Evolutionary conservation across 768 basidiomycete genomes (phyloP).

Genomic region (Kockovaella imperatae): DNA sequence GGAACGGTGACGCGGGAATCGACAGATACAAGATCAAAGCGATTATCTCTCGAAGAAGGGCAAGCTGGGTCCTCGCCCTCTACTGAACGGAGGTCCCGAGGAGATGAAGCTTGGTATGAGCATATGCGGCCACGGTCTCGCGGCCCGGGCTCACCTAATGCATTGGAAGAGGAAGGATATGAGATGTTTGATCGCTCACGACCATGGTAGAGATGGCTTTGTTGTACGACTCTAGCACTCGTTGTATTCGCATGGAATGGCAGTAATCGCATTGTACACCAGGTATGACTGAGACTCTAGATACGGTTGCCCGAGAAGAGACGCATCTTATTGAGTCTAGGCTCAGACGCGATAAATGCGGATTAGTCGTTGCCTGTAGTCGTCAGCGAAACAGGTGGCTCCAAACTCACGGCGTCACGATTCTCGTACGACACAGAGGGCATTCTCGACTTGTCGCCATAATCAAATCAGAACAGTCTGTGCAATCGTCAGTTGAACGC

Average conservation of each 20-base stretch:
- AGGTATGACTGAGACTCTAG: too few species aligned
- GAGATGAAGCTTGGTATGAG: constrained; percentile 1
- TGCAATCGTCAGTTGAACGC: constrained; percentile 1
- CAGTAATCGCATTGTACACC: too few species aligned
- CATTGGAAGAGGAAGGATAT: neutral
- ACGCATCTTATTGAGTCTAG: too few species aligned
- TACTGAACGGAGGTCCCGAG: neutral
- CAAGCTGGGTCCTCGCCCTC: neutral
- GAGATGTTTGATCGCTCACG: constrained; percentile 21
- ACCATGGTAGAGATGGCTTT: too few species aligned
- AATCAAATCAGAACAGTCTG: constrained; percentile 43
- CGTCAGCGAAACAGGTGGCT: neutral
- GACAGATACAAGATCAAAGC: neutral
- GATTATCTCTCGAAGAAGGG: neutral
- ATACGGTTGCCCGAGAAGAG: too few species aligned
- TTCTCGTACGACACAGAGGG: constrained; percentile 70
- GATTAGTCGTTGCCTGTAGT: constrained; percentile 62
- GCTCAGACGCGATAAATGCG: constrained; percentile 58
- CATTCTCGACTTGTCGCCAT: constrained; percentile 67
- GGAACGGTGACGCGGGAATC: neutral
- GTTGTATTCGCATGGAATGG: too few species aligned
- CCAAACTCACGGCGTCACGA: constrained; percentile 24
- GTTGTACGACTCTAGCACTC: too few species aligned
- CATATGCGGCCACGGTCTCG: neutral
- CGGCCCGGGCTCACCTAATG: neutral